Percentiles rank a stretch among this genome's conserved stretches.
Conservation (phyloP, 495 filamentous ascomycete species). For the Talaromyces wortmannii region DNA sequence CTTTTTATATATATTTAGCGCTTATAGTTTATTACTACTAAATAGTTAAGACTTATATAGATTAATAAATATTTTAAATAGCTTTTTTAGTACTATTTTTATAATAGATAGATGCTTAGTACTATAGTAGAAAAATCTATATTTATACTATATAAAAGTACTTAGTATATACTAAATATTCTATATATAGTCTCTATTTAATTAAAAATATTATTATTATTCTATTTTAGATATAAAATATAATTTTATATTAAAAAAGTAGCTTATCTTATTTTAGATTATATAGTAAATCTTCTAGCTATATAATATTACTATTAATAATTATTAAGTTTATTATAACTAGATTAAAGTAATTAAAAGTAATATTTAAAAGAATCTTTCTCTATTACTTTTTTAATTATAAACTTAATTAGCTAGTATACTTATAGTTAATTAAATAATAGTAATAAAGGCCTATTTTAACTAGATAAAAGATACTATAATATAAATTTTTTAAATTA, state of each 20-base stretch:
- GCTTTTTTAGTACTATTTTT: background rate
- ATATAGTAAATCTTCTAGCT: background rate
- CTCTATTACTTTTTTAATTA: background rate
- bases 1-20: background rate
- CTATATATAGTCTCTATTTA: background rate
- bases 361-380: background rate
- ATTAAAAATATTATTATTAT: background rate
- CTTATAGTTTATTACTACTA: background rate
- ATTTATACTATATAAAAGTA: background rate
- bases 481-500: background rate
- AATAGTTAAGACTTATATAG: no score
- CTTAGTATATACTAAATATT: background rate
- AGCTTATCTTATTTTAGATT: background rate
- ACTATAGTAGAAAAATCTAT: background rate
- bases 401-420: background rate
- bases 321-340: background rate
- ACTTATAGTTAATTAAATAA: background rate
- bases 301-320: constrained; percentile 2
- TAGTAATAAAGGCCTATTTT: background rate
- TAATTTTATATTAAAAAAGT: background rate
- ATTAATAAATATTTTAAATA: constrained; percentile 1
- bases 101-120: background rate
- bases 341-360: background rate
- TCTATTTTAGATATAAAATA: background rate
- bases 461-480: constrained; percentile 7